phyloP scores from a whole-genome alignment of 108 stramenopile genomes.

The Fragilariopsis cylindrus region DNA sequence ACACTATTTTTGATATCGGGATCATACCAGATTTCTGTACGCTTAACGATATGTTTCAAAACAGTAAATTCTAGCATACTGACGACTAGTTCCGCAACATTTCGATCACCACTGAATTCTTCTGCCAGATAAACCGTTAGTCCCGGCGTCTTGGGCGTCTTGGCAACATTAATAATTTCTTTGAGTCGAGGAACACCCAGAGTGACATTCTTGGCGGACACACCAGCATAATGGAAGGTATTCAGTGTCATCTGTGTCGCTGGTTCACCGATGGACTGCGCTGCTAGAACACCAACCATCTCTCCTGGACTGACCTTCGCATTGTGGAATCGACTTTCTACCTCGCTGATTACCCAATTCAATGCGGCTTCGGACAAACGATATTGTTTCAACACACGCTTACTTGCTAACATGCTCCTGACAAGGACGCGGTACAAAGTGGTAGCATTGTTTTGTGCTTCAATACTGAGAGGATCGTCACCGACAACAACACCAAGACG shows the following conservation, averaged over 20 bases:
- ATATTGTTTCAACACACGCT: conserved; percentile 88
- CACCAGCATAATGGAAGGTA: conserved; percentile 99
- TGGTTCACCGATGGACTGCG: conserved; percentile 98
- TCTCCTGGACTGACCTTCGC: conserved; percentile 96
- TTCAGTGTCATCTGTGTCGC: conserved; percentile 99
- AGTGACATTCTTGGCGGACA: conserved; percentile 98
- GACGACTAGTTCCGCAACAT: conserved; percentile 83
- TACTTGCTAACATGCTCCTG: conserved; percentile 83
- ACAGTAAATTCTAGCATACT: conserved; percentile 93
- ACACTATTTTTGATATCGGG: conserved; percentile 92
- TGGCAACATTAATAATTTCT: conserved; percentile 98
- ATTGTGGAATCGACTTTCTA: conserved; percentile 88
- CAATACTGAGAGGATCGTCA: conserved; percentile 83
- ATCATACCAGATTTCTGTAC: conserved; percentile 97
- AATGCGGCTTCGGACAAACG: conserved; percentile 90
- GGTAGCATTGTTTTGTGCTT: conserved; percentile 96
- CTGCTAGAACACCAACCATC: conserved; percentile 98
- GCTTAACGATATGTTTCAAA: conserved; percentile 85
- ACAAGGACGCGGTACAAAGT: conserved; percentile 91
- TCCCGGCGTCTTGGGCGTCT: conserved; percentile 95
- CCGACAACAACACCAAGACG: conserved; percentile 93
- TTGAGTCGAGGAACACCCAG: conserved; percentile 97
- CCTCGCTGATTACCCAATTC: conserved; percentile 89
- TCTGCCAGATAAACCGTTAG: conserved; percentile 88
- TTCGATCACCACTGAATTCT: conserved; percentile 79